Percentiles rank a stretch among this genome's conserved stretches.
phyloP scores from a whole-genome alignment of 805 yeast genomes.

The Saturnispora diversa region DNA sequence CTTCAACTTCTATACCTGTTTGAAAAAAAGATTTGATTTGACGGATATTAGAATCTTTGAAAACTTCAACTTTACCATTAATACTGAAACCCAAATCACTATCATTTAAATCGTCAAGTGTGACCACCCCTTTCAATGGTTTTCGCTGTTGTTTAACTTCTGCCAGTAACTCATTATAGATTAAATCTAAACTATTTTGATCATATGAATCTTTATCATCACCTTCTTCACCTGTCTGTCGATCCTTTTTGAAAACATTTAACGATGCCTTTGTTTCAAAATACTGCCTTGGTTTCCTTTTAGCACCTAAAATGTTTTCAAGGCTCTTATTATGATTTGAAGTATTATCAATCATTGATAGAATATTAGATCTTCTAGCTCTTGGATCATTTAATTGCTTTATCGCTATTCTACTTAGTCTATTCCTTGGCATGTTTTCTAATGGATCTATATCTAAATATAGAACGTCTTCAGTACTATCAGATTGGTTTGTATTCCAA shows the following conservation, averaged over 20 bases:
- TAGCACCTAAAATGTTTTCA: slow-evolving; percentile 11
- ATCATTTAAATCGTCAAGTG: slow-evolving; percentile 16
- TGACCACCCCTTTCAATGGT: slow-evolving; percentile 29
- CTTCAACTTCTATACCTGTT: no score
- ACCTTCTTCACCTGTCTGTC: neutral
- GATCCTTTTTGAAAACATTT: slow-evolving; percentile 20
- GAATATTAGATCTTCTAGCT: slow-evolving; percentile 34
- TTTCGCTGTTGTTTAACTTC: slow-evolving; percentile 24
- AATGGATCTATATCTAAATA: slow-evolving; percentile 14
- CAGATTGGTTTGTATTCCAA: slow-evolving; percentile 24
- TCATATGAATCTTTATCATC: neutral
- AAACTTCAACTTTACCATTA: slow-evolving; percentile 41
- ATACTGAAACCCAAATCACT: slow-evolving; percentile 37
- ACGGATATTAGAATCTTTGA: slow-evolving; percentile 39
- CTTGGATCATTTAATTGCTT: slow-evolving; percentile 33
- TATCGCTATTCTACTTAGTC: slow-evolving; percentile 33
- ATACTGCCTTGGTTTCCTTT: neutral
- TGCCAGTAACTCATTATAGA: slow-evolving; percentile 22
- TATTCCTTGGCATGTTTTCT: slow-evolving; percentile 10
- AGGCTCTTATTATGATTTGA: neutral
- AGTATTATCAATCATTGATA: slow-evolving; percentile 26
- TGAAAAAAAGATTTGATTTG: slow-evolving; percentile 49
- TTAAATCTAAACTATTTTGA: slow-evolving; percentile 18
- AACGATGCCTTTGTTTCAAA: slow-evolving; percentile 29
- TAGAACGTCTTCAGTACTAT: neutral